phyloP scores from a whole-genome alignment of 1,139 yeast species.

The Kurtzmaniella natalensis region DNA sequence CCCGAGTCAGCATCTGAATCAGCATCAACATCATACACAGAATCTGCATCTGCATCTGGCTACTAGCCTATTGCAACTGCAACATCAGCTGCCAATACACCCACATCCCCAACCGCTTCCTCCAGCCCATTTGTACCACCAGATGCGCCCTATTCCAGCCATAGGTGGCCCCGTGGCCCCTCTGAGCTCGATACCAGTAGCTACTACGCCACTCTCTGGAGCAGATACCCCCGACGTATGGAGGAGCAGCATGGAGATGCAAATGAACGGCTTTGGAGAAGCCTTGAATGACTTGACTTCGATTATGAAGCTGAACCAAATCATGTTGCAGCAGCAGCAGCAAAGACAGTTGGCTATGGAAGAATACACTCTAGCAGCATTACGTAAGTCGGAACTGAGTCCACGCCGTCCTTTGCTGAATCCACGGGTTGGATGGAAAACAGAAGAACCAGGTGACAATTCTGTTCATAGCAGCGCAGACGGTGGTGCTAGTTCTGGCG shows the following conservation, averaged over 20 bases:
- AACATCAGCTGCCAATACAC: background rate
- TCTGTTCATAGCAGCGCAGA: no score
- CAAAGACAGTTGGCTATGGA: conserved; percentile 1
- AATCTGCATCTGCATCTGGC: background rate
- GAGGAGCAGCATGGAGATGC: conserved; percentile 41
- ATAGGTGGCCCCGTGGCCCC: no score
- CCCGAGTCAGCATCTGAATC: no score
- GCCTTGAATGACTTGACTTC: conserved; percentile 43
- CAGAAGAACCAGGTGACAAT: no score
- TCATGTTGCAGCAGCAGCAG: conserved; percentile 4
- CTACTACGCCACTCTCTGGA: background rate
- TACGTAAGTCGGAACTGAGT: background rate
- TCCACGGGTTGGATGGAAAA: no score
- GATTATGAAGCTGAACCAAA: conserved; percentile 31
- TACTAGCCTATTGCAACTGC: background rate
- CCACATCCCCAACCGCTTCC: background rate
- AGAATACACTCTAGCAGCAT: background rate
- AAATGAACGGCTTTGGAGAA: conserved; percentile 42
- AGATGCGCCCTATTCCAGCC: conserved; percentile 1
- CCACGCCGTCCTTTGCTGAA: no score
- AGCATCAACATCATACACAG: no score
- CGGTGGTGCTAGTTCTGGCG: no score
- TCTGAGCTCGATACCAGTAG: no score
- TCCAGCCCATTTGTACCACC: background rate
- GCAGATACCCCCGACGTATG: conserved; percentile 14